phyloP scores from a whole-genome alignment of 208 protist species.

The Crithidia bombi region DNA sequence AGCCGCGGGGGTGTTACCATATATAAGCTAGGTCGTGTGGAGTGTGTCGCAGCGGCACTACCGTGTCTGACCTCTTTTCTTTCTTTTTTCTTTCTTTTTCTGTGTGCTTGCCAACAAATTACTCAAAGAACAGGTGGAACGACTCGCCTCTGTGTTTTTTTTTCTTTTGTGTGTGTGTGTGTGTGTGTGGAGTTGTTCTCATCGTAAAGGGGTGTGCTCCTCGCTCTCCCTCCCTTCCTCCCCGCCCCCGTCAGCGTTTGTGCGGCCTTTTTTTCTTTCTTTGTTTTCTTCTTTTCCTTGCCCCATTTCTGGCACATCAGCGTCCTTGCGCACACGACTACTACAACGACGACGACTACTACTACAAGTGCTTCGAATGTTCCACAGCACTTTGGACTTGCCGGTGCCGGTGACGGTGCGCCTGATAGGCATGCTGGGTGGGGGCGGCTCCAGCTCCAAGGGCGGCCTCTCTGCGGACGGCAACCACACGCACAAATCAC shows the following conservation, averaged over 20 bases:
- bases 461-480: not conserved
- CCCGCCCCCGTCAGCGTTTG: too few relatives aligned
- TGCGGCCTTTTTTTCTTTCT: slow-evolving; percentile 3
- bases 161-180: too few relatives aligned
- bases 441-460: slow-evolving; percentile 18
- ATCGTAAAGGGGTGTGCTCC: too few relatives aligned
- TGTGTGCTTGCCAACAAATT: slow-evolving; percentile 7
- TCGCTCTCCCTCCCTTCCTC: too few relatives aligned
- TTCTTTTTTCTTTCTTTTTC: slow-evolving; percentile 18
- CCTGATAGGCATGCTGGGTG: slow-evolving; percentile 25
- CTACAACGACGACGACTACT: not conserved
- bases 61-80: not conserved
- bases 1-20: too few relatives aligned
- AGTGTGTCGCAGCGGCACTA: too few relatives aligned
- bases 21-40: too few relatives aligned
- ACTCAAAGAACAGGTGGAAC: not conserved
- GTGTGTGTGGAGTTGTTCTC: too few relatives aligned
- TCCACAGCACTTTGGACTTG: slow-evolving; percentile 8
- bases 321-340: not conserved
- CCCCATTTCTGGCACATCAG: not conserved
- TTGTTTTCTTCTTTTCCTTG: slow-evolving; percentile 10
- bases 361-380: slow-evolving; percentile 4
- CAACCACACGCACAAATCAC: not conserved
- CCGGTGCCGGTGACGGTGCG: slow-evolving; percentile 23
- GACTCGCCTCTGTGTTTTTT: too few relatives aligned